Conservation (phyloP, 2,329 filamentous ascomycete genomes). For the Cercospora janseana region DNA sequence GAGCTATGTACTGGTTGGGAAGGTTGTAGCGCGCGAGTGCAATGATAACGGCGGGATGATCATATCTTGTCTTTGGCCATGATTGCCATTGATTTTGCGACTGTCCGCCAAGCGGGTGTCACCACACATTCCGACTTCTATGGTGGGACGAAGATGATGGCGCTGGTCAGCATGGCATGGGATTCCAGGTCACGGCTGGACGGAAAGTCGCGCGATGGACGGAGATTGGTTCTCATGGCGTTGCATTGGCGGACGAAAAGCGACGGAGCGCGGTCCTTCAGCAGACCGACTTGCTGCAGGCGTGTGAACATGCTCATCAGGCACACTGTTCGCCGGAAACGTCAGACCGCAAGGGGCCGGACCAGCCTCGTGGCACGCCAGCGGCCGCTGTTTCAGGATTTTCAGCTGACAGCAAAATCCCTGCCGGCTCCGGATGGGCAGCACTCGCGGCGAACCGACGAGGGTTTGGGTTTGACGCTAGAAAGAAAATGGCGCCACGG, state of each 20-base stretch:
- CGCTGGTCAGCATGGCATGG: background rate
- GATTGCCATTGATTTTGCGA: no score
- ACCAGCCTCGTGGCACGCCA: slow-evolving; percentile 5
- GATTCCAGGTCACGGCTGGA: no score
- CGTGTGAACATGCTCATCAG: background rate
- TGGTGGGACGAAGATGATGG: background rate
- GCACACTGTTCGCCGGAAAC: background rate
- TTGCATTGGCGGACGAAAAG: no score
- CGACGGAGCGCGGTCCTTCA: slow-evolving; percentile 5
- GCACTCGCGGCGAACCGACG: background rate
- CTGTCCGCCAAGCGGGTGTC: background rate
- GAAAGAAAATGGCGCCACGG: background rate
- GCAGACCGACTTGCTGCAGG: background rate
- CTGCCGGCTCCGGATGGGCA: background rate
- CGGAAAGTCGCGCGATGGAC: no score
- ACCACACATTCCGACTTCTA: slow-evolving; percentile 2
- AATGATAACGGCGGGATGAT: no score
- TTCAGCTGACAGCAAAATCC: background rate
- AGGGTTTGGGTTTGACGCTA: slow-evolving; percentile 1
- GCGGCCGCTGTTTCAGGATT: background rate
- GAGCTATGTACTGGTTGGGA: no score
- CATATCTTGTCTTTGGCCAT: no score
- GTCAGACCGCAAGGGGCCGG: slow-evolving; percentile 1
- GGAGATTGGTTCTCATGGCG: no score
- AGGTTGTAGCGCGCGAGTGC: no score